Evolutionary conservation across 192 early-diverging fungal species (phyloP).

Genomic region (Mortierella alpina): DNA sequence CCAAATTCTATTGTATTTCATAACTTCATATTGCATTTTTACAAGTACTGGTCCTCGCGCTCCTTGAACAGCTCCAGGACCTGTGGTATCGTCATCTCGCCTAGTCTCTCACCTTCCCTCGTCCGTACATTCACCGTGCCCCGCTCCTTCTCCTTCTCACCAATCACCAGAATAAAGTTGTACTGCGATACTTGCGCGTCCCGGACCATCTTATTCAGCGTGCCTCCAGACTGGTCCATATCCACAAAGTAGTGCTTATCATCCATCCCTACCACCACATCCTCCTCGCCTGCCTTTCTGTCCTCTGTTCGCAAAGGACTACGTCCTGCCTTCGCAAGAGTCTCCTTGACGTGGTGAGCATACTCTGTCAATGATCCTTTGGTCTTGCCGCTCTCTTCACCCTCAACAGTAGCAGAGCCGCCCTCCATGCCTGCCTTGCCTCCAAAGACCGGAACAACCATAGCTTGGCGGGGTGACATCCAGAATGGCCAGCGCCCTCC

Average conservation of each 20-base stretch:
- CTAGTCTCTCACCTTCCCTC: constrained; percentile 70
- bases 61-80: constrained; percentile 67
- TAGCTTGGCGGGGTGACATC: constrained; percentile 90
- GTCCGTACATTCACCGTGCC: constrained; percentile 80
- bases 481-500: constrained; percentile 95
- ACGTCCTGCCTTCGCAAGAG: constrained; percentile 43
- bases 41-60: constrained; percentile 53
- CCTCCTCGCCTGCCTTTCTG: background rate
- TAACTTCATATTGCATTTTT: background rate
- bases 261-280: constrained; percentile 57
- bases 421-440: constrained; percentile 33
- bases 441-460: constrained; percentile 80
- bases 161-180: constrained; percentile 89
- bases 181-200: constrained; percentile 86
- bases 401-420: background rate
- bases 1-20: background rate
- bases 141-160: constrained; percentile 78
- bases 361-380: constrained; percentile 68
- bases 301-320: background rate
- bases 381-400: constrained; percentile 1
- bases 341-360: constrained; percentile 66
- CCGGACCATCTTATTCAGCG: constrained; percentile 81
- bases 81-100: constrained; percentile 70
- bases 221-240: constrained; percentile 72
- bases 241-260: constrained; percentile 83